These are phyloP conservation scores for Allium fistulosum DNA, from an alignment of 106 monocot genomes.

Conservation along the genomic window DNA sequence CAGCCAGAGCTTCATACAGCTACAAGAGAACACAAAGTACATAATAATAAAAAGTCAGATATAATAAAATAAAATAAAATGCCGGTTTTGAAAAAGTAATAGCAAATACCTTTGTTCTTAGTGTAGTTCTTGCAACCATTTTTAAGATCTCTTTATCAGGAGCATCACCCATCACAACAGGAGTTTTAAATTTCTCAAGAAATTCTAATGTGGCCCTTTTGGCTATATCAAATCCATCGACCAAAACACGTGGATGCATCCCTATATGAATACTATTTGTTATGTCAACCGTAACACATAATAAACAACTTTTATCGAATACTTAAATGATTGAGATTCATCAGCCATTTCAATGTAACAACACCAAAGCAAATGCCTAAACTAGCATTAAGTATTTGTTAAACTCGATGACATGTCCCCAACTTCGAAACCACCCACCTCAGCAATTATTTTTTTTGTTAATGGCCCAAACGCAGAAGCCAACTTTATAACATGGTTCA, in stretches of 20 bases:
- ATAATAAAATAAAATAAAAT: background rate
- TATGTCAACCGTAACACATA: background rate
- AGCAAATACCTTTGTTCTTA: slow-evolving; percentile 84
- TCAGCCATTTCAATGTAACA: too few species aligned
- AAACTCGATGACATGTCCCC: background rate
- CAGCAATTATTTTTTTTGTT: too few species aligned
- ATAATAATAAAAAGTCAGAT: background rate
- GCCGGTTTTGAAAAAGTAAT: background rate
- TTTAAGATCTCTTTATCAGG: slow-evolving; percentile 94
- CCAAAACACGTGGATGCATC: slow-evolving; percentile 90
- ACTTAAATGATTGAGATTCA: too few species aligned
- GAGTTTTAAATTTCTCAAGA: slow-evolving; percentile 92
- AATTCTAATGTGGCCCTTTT: slow-evolving; percentile 95
- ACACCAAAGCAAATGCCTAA: background rate
- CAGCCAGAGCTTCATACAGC: slow-evolving; percentile 90
- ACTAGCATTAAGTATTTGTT: background rate
- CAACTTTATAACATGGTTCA: too few species aligned
- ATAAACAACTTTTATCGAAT: background rate
- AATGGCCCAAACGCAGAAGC: too few species aligned
- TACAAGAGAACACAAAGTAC: slow-evolving; percentile 15
- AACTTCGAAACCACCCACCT: background rate
- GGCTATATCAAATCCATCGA: slow-evolving; percentile 97
- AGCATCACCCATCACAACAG: slow-evolving; percentile 74
- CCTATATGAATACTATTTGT: slow-evolving; percentile 29
- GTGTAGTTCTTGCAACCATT: slow-evolving; percentile 90